Percentiles rank a stretch among this genome's conserved stretches.
Conservation (phyloP, 495 filamentous ascomycete species). For the Penicillium angulare region DNA sequence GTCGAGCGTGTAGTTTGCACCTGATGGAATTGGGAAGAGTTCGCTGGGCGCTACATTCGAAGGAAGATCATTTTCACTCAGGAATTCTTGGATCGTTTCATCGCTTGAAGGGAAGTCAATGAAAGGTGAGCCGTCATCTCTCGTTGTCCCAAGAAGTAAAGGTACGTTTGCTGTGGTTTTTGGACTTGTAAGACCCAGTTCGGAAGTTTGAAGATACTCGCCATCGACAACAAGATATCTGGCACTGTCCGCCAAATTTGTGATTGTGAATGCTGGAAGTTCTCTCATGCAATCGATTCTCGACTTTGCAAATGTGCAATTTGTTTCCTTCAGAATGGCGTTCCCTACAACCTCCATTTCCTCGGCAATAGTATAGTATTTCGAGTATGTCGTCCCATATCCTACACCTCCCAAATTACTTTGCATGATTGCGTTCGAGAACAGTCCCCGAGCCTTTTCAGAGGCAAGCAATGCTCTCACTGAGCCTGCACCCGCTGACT, state of each 20-base stretch:
- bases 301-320: slow-evolving; percentile 33
- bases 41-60: slow-evolving; percentile 9
- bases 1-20: slow-evolving; percentile 20
- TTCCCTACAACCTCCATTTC: slow-evolving; percentile 23
- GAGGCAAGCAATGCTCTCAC: slow-evolving; percentile 35
- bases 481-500: slow-evolving; percentile 49
- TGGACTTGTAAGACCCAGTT: slow-evolving; percentile 10
- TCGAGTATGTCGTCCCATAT: slow-evolving; percentile 49
- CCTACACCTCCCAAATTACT: slow-evolving; percentile 47
- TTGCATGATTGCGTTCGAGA: slow-evolving; percentile 40
- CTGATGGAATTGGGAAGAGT: slow-evolving; percentile 16
- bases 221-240: slow-evolving; percentile 25
- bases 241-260: slow-evolving; percentile 13
- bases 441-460: slow-evolving; percentile 35
- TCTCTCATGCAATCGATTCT: slow-evolving; percentile 42
- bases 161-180: slow-evolving; percentile 15
- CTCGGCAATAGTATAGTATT: slow-evolving; percentile 44
- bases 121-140: slow-evolving; percentile 27
- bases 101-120: slow-evolving; percentile 18
- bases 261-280: slow-evolving; percentile 32
- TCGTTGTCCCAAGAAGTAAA: slow-evolving; percentile 19
- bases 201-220: slow-evolving; percentile 11
- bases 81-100: slow-evolving; percentile 10
- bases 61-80: slow-evolving; percentile 8
- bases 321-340: slow-evolving; percentile 21